Conservation (phyloP, 495 filamentous ascomycete species). For the Neurospora hispaniola region DNA sequence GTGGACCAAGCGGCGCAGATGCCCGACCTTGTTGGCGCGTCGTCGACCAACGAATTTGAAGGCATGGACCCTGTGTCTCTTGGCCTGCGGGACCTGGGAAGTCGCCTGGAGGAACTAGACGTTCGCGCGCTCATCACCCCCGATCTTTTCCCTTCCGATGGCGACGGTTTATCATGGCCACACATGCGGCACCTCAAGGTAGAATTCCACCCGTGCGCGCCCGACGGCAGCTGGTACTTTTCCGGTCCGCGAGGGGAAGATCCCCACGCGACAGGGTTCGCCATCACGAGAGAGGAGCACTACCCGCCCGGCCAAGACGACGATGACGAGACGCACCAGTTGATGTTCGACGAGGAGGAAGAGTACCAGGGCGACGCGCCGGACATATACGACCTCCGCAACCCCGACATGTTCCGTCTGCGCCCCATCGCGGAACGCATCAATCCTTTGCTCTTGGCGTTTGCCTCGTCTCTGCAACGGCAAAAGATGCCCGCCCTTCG, state of each 20-base stretch:
- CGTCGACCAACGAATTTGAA: neutral
- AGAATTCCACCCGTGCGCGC: slow-evolving; percentile 22
- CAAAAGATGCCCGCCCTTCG: slow-evolving; percentile 8
- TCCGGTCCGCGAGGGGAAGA: slow-evolving; percentile 19
- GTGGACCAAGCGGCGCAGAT: slow-evolving; percentile 12
- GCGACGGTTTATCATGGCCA: slow-evolving; percentile 7
- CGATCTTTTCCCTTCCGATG: slow-evolving; percentile 22
- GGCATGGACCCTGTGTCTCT: slow-evolving; percentile 16
- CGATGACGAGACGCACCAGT: slow-evolving; percentile 13
- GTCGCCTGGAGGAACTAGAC: slow-evolving; percentile 13
- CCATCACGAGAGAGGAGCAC: slow-evolving; percentile 21
- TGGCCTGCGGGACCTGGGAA: slow-evolving; percentile 13
- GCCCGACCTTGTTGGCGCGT: slow-evolving; percentile 14
- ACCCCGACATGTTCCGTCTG: slow-evolving; percentile 19
- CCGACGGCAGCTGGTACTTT: slow-evolving; percentile 22
- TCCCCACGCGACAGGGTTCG: slow-evolving; percentile 16
- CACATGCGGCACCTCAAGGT: slow-evolving; percentile 20
- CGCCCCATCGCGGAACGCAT: slow-evolving; percentile 14
- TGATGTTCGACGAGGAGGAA: slow-evolving; percentile 16
- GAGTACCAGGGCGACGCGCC: neutral
- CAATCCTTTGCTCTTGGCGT: slow-evolving; percentile 17
- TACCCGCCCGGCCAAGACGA: slow-evolving; percentile 19
- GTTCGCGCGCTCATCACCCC: slow-evolving; percentile 21
- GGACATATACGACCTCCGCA: slow-evolving; percentile 4
- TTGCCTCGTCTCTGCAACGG: slow-evolving; percentile 9